Evolutionary conservation across 2,329 filamentous ascomycete species (phyloP).

Genomic region (Pyricularia grisea): DNA sequence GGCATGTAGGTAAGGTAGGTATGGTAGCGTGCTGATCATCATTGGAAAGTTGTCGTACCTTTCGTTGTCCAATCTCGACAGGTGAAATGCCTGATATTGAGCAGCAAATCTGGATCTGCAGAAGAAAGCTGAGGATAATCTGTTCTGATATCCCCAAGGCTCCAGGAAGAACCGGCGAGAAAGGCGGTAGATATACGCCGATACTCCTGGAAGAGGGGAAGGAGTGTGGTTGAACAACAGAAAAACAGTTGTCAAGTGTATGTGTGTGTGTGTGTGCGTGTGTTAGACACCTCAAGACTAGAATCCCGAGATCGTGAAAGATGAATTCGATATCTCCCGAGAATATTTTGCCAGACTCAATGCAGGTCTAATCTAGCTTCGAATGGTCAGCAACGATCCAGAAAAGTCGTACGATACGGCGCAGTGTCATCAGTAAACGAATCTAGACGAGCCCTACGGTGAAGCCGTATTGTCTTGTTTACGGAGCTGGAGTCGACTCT

Average conservation of each 20-base stretch:
- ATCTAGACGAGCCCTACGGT: background rate
- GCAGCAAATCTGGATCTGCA: background rate
- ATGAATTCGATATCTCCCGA: slow-evolving; percentile 1
- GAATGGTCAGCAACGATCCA: background rate
- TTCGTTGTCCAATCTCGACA: background rate
- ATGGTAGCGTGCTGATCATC: background rate
- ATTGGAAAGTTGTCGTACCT: background rate
- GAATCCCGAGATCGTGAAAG: background rate
- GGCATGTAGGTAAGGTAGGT: background rate
- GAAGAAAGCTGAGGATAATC: background rate
- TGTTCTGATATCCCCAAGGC: background rate
- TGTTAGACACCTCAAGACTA: background rate
- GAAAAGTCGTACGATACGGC: background rate
- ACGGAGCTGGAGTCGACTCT: background rate
- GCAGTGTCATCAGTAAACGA: background rate
- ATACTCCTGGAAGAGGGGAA: background rate
- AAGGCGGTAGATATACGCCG: background rate
- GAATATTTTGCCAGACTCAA: background rate
- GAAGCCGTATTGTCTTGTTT: background rate
- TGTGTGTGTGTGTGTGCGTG: background rate
- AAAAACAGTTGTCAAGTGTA: slow-evolving; percentile 6
- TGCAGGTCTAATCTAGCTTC: background rate
- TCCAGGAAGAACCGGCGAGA: background rate
- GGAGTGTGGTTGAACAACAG: slow-evolving; percentile 14
- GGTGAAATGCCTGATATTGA: background rate